A percentile compares a stretch with the other conserved stretches of the same genome.
These are phyloP conservation scores for Solanum piurae DNA, from an alignment of 257 asterid genomes.

Conservation along the genomic window DNA sequence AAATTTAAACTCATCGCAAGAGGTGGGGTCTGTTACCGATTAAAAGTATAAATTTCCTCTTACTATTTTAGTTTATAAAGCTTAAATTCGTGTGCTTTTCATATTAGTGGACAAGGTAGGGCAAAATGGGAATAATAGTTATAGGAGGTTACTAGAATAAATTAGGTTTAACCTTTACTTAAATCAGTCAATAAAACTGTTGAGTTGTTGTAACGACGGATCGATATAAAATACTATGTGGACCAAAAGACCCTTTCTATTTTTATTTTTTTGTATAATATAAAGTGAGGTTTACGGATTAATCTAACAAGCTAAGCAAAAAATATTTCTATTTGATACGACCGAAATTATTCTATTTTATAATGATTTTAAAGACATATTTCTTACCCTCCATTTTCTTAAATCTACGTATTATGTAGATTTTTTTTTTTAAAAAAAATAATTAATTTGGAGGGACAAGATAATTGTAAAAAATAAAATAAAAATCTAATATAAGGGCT, in stretches of 20 bases:
- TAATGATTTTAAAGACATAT: not conserved
- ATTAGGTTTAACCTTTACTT: slow-evolving; percentile 14
- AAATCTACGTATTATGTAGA: not conserved
- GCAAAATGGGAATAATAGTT: not conserved
- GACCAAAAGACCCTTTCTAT: not conserved
- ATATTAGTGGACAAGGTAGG: not conserved
- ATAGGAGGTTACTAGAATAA: slow-evolving; percentile 14
- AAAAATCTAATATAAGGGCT: not conserved
- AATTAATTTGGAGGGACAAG: not conserved
- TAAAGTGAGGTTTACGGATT: not conserved
- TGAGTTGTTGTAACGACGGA: slow-evolving; percentile 18
- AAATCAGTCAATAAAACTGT: slow-evolving; percentile 20
- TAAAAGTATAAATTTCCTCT: not conserved
- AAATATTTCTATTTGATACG: not conserved
- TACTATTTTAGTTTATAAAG: not conserved
- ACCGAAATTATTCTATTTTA: not conserved
- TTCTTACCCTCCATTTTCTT: not conserved
- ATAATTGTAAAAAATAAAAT: not conserved
- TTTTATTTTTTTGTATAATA: not conserved
- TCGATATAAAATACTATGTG: not conserved
- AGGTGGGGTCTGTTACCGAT: not conserved
- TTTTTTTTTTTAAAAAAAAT: too few species aligned
- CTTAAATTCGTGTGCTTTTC: not conserved
- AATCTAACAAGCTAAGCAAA: not conserved
- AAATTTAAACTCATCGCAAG: not conserved